phyloP scores from a whole-genome alignment of 2,329 filamentous ascomycete genomes.

The Diaporthe batatas region DNA sequence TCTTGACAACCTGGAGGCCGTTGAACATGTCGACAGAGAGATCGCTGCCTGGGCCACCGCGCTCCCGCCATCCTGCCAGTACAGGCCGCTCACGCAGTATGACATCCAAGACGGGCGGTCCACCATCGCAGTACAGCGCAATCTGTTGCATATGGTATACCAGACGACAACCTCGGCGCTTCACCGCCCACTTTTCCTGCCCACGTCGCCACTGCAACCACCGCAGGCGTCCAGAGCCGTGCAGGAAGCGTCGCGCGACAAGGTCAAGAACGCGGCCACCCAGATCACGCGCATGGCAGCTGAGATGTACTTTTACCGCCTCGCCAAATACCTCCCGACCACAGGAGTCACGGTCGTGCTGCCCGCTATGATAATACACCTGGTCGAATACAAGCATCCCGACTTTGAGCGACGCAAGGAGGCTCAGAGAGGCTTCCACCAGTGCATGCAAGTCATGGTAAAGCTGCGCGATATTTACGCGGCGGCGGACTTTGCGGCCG shows the following conservation, averaged over 20 bases:
- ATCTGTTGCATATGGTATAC: conserved; percentile 94
- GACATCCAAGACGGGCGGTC: conserved; percentile 73
- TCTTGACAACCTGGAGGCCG: conserved; percentile 83
- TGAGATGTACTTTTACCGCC: conserved; percentile 77
- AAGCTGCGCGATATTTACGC: conserved; percentile 90
- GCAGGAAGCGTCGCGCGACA: conserved; percentile 84
- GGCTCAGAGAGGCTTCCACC: conserved; percentile 84
- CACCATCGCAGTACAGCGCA: conserved; percentile 78
- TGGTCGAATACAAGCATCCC: conserved; percentile 91
- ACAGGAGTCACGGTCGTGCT: conserved; percentile 92
- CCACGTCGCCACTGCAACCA: conserved; percentile 71
- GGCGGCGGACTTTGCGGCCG: conserved; percentile 95
- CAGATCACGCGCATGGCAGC: conserved; percentile 89
- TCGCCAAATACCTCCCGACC: conserved; percentile 86
- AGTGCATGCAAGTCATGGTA: conserved; percentile 93
- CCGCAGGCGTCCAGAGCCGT: conserved; percentile 73
- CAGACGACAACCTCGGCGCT: conserved; percentile 92
- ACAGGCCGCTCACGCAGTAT: conserved; percentile 66
- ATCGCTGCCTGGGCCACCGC: conserved; percentile 82
- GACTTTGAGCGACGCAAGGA: conserved; percentile 77
- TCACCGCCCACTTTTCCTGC: conserved; percentile 90
- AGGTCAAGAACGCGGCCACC: conserved; percentile 85
- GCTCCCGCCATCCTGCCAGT: conserved; percentile 79
- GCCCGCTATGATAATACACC: conserved; percentile 92
- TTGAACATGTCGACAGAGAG: conserved; percentile 83